Evolutionary conservation across 148 eudicot species (phyloP).

Genomic region (Cornus suecica): DNA sequence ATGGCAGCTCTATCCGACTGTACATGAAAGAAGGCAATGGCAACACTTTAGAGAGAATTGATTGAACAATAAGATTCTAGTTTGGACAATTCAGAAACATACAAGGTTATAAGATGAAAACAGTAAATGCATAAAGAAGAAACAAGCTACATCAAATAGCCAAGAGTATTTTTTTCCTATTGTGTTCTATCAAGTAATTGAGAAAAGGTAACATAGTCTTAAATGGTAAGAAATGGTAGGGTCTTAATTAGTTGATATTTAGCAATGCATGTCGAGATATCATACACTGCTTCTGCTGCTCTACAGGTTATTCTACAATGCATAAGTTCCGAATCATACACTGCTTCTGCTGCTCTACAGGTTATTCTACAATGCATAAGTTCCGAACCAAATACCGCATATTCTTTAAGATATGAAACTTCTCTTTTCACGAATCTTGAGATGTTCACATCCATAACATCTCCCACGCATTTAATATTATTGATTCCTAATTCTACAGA

Average conservation of each 20-base stretch:
- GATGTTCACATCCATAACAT: neutral
- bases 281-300: too few relatives aligned
- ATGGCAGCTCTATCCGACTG: constrained; percentile 75
- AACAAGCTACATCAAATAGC: neutral
- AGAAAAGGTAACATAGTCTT: neutral
- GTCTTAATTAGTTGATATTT: too few relatives aligned
- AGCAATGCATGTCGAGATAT: too few relatives aligned
- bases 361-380: too few relatives aligned
- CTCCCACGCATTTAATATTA: neutral
- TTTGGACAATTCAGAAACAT: constrained; percentile 2
- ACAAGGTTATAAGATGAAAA: neutral
- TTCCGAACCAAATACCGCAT: too few relatives aligned
- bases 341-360: too few relatives aligned
- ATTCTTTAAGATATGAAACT: neutral
- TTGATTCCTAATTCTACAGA: neutral
- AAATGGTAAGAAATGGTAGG: too few relatives aligned
- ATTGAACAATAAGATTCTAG: neutral
- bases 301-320: too few relatives aligned
- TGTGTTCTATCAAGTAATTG: neutral
- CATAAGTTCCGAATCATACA: too few relatives aligned
- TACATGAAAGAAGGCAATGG: constrained; percentile 10
- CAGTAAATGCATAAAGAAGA: neutral
- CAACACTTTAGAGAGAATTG: neutral
- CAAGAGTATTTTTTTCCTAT: neutral
- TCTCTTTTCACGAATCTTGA: neutral